phyloP scores from a whole-genome alignment of 1,139 yeast genomes.

The Zygosaccharomyces sapae region DNA sequence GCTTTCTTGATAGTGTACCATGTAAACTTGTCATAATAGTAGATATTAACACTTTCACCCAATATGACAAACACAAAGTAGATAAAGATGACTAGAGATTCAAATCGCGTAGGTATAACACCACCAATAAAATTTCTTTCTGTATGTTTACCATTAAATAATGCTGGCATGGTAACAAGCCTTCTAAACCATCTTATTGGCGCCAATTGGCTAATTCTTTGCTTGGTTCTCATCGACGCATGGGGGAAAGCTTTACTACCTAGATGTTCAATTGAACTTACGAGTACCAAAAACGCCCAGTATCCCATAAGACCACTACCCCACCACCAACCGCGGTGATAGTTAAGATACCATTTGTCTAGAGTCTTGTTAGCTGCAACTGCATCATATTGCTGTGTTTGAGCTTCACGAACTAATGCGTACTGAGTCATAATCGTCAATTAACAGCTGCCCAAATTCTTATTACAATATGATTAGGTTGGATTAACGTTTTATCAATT shows the following conservation, averaged over 20 bases:
- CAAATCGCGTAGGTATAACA: constrained; percentile 59
- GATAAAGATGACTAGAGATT: constrained; percentile 45
- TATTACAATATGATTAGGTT: no score
- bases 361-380: background rate
- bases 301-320: constrained; percentile 48
- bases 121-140: constrained; percentile 10
- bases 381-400: constrained; percentile 8
- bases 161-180: constrained; percentile 45
- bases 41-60: constrained; percentile 42
- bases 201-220: constrained; percentile 30
- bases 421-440: background rate
- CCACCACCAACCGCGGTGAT: constrained; percentile 39
- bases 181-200: constrained; percentile 43
- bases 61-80: constrained; percentile 46
- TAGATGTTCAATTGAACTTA: constrained; percentile 42
- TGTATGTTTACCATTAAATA: constrained; percentile 35
- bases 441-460: background rate
- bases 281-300: constrained; percentile 45
- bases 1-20: constrained; percentile 36
- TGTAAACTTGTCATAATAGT: constrained; percentile 40
- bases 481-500: no score
- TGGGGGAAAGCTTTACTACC: constrained; percentile 13
- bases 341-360: background rate
- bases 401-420: background rate
- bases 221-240: constrained; percentile 4